Evolutionary conservation across 202 grass and related monocot genomes (phyloP), one percentile per base, ranked within the genome.

Genomic region (Eragrostis tef): DNA sequence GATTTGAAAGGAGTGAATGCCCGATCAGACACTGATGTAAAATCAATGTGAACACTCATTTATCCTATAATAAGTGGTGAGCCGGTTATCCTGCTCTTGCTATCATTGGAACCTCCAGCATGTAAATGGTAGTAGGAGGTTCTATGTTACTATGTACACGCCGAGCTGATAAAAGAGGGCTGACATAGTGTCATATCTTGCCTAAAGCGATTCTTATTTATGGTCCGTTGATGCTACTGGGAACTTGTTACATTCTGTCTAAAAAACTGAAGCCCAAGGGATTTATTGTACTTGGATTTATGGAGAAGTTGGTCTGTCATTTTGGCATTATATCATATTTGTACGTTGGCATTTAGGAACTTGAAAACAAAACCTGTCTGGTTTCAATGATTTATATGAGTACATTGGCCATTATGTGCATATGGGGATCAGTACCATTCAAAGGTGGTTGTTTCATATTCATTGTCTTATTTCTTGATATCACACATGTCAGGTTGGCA

Each of bases 401-500:
- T 50, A 67, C 16, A 34, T 24, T 62, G 11, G 57, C 70, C 45
- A 25, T 53, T 82, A 13, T 62, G 17, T 61, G 57, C 77, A 76
- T 64, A n/a, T 70, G n/a, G 1, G 1, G 6, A 78, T 27, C 0
- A 0, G 42, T 72, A 62, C 4, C 45, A 46, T 73, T 67, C 0
- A 71, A 48, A 74, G 44, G 5, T 6, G 6, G 67, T 73, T 22
- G 52, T 74, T 83, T 53, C 14, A 75, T 83, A 67, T 21, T 6
- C 77, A 58, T 7, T 48, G 4, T 81, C 74, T 48, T 84, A 77
- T 80, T 66, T 82, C 47, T 66, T 83, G 39, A 83, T 83, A 70
- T 65, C 83, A 80, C 62, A 58, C 49, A 81, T 93, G 53, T 52
- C 86, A 99, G 97, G 97, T 29, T 99, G 97, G 97, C 97, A 99